Base-by-base conservation (phyloP, 1,284 basidiomycete species). In the Anthracocystis panici-leucophaei region DNA sequence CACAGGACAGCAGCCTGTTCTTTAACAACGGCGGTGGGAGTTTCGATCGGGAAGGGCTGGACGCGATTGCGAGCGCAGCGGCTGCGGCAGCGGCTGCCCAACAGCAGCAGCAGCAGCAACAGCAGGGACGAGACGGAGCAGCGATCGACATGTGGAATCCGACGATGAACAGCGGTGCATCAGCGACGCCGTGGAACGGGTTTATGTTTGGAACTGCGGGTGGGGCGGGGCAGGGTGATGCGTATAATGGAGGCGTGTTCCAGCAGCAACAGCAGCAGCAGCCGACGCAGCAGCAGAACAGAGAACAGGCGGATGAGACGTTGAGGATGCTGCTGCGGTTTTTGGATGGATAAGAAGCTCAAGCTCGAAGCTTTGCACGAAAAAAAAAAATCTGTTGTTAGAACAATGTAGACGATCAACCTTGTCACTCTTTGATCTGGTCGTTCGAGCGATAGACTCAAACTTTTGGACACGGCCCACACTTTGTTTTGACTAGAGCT, bases 11-110 rank as follows among this genome's bases (percentile, higher is more conserved):
- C 44, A 18, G 23, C 7, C 27, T 70, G 23, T 65, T 70, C 44
- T 64, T 62, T 48, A 62, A 52, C 51, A 45, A 20, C 33, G 52
- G 20, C 41, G 52, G 16, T 9, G 49, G 44, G 5, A 58, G 46
- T 14, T 60, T 71, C 10, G 63, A 73, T 27, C 38, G 59, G 5
- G 65, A 63, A 11, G 72, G 72, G 1, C 29, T 75, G 29, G 42
- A 75, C 16, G 63, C 64, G 16, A 75, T 75, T 20, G 72, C 64
- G 8, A 75, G 70, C n/a, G 72, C 71, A 0, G 49, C 66, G 6
- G 72, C 72, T 18, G 72, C 71, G 3, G 62, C 61, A 1, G 69
- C 56, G 5, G 70, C 60, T 0, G 70, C 57, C 25, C 35, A 33
- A 33, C 53, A 21, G 60, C 25, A 45, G 8, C 16, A 29, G 49